phyloP scores from a whole-genome alignment of 306 rosid species.

The Vicia faba region DNA sequence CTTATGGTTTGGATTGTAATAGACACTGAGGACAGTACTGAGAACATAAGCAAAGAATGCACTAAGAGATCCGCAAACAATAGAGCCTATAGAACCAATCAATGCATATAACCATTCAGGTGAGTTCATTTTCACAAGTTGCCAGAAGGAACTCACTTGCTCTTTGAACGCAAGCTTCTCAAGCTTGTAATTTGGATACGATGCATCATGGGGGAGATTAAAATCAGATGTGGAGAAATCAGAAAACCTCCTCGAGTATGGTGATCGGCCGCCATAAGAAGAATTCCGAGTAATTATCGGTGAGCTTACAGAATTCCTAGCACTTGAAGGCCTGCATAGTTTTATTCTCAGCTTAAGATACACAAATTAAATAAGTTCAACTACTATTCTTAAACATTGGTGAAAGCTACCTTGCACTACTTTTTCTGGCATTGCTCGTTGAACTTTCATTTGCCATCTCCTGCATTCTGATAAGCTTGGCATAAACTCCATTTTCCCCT shows the following conservation, averaged over 20 bases:
- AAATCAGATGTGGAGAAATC: conserved; percentile 97
- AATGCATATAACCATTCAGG: conserved; percentile 95
- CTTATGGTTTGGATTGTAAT: conserved; percentile 68
- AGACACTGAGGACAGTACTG: conserved; percentile 87
- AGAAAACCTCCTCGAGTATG: conserved; percentile 93
- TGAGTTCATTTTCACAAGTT: conserved; percentile 98
- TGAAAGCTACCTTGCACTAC: conserved; percentile 82
- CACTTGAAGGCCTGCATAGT: conserved; percentile 90
- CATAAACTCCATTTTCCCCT: conserved; percentile 92
- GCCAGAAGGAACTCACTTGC: conserved; percentile 97
- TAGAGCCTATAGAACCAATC: conserved; percentile 86
- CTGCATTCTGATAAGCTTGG: conserved; percentile 92
- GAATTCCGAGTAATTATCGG: conserved; percentile 96
- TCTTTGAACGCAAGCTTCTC: conserved; percentile 95
- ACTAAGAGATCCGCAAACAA: conserved; percentile 92
- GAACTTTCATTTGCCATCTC: conserved; percentile 91
- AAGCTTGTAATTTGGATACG: conserved; percentile 74
- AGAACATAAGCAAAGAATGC: conserved; percentile 97
- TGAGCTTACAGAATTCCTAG: conserved; percentile 98
- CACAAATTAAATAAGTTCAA: background rate
- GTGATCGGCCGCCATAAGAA: conserved; percentile 87
- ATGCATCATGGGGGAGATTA: conserved; percentile 80
- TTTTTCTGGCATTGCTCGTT: conserved; percentile 87
- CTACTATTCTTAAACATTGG: background rate
- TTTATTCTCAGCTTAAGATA: conserved; percentile 4